Base-by-base conservation (phyloP, 331 rosid genomes). In the Erythrophleum ivorense region DNA sequence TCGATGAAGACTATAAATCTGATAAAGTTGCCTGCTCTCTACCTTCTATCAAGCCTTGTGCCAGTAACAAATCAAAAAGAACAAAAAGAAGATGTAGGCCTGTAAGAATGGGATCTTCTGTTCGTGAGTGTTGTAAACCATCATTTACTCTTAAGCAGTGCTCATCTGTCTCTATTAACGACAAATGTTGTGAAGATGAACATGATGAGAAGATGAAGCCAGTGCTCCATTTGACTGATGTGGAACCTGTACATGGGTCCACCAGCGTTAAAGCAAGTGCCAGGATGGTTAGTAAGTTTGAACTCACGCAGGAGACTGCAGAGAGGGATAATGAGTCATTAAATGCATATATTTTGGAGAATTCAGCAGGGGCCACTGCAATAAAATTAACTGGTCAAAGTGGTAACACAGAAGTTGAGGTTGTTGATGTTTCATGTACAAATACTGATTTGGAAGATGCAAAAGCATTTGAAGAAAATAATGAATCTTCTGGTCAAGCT, bases 81-180 rank as follows among this genome's bases (percentile, higher is more conserved):
- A 70, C 53, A 68, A 80, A 58, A 71, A 41, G 81, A 49, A 48
- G 83, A 55, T 45, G 62, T 12, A 50, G 82, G 70, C 73, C 71
- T 81, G 41, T 50, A 41, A 73, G 73, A 57, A 58, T 12, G 36
- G n/a, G 16, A 75, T 68, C 73, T 67, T 75, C 82, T 24, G 60
- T 83, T 80, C 80, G 21, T 11, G 60, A 43, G 7, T n/a, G 31
- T 58, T 45, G 83, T 54, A 75, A 84, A 67, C 86, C 82, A 4
- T 84, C 86, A 65, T 68, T 84, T 79, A 72, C 84, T 81, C 88
- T 86, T 38, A 78, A 82, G 77, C 84, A 80, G 72, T 86, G 89
- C 84, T 83, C 80, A 66, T 85, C 85, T 63, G 80, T 49, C 34
- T 29, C 63, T 46, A 80, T 85, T 68, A 74, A 66, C 68, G 68